A percentile compares a stretch with the other conserved stretches of the same genome.
phyloP scores from a whole-genome alignment of 306 rosid species.

The Calophaca sinica region DNA sequence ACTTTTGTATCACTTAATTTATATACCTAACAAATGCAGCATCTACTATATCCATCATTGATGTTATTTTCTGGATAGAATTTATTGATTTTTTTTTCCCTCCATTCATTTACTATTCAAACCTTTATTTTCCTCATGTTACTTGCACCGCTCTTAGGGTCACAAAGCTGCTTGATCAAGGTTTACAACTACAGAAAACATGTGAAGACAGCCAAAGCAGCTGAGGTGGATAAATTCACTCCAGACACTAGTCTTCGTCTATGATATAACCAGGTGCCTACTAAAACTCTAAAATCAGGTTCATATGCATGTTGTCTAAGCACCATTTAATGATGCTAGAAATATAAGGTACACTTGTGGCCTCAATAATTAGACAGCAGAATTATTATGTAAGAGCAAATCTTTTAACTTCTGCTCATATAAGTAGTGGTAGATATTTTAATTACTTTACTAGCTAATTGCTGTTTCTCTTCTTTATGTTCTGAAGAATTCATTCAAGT shows the following conservation, averaged over 20 bases:
- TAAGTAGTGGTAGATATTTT: slow-evolving; percentile 7
- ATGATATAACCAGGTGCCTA: background rate
- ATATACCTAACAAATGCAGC: background rate
- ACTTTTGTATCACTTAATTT: too few species aligned
- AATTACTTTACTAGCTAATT: slow-evolving; percentile 30
- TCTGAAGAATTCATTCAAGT: slow-evolving; percentile 49
- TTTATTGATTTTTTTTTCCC: background rate
- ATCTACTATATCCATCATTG: background rate
- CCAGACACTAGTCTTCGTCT: too few species aligned
- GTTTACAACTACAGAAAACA: background rate
- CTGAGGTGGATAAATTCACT: too few species aligned
- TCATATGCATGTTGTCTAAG: slow-evolving; percentile 10
- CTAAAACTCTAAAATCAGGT: slow-evolving; percentile 16
- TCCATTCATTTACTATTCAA: background rate
- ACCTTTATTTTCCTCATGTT: background rate
- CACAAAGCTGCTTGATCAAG: background rate
- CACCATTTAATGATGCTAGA: slow-evolving; percentile 30
- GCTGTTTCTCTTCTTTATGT: slow-evolving; percentile 39
- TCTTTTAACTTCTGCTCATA: slow-evolving; percentile 27
- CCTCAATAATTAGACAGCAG: slow-evolving; percentile 19
- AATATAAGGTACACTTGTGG: slow-evolving; percentile 10
- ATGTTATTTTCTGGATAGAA: background rate
- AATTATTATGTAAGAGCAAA: slow-evolving; percentile 30
- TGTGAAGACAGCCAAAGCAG: too few species aligned
- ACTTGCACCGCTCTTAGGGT: background rate